Evolutionary conservation across 2,329 filamentous ascomycete genomes (phyloP), one percentile per base, ranked within the genome.

Genomic region (Rhynchosporium secalis): DNA sequence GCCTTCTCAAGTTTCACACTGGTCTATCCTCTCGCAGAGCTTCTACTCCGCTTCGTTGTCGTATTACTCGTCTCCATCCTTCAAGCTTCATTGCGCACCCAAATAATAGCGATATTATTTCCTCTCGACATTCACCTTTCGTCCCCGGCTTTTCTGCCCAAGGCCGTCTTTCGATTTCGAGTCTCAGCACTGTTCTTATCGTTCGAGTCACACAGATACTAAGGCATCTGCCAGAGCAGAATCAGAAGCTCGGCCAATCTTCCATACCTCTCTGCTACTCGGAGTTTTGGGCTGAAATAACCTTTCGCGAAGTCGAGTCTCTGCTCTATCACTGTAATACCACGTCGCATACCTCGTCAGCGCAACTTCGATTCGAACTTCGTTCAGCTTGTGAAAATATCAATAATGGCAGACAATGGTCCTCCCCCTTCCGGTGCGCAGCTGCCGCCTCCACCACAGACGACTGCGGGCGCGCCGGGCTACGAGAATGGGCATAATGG

Each of bases 321-420:
- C 60, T 64, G 46, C 54, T 65, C 61, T 59, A 56, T 49, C 58
- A 57, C 58, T 62, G 62, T 68, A 66, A 67, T 69, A 69, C 62
- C 58, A 66, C 66, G 62, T 69, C 62, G 55, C 59, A 60, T 64
- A 51, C 64, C 60, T 60, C 66, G 65, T 61, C 60, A 56, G 61
- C 61, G 48, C 49, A 62, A 46, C 56, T 61, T 62, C 60, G 54
- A 61, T 63, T 57, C 55, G 58, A 62, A 68, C 64, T 62, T 65
- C 60, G 65, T 48, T 56, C 58, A 38, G 13, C 60, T 46, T 66
- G 63, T 64, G 52, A 60, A 40, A 64, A 45, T 60, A 58, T 63
- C 72, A 77, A 79, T 78, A 75, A 96, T 96, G 92, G 87, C 91
- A 79, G 91, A 96, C 74, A 85, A 84, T 79, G 83, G 85, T 75